These are phyloP conservation scores for Noccaea bulbosa DNA, from an alignment of 345 rosid genomes.

Conservation along the genomic window DNA sequence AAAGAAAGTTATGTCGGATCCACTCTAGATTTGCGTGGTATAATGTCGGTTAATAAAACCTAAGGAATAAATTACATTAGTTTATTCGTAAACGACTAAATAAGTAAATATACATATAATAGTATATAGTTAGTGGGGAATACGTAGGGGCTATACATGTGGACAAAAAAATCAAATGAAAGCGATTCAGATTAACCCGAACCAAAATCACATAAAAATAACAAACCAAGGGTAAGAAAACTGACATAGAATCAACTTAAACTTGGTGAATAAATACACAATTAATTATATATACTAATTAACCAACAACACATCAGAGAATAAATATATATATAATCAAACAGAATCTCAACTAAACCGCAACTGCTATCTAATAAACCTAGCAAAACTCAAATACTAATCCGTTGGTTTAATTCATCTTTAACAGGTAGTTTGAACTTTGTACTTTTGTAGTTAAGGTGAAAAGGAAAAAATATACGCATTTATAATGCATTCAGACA, in stretches of 20 bases:
- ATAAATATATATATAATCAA: neutral
- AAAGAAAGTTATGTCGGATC: conserved; percentile 42
- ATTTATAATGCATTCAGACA: conserved; percentile 8
- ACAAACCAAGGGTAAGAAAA: neutral
- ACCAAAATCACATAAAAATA: neutral
- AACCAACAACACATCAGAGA: neutral
- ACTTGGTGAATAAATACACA: neutral
- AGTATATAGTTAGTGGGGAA: conserved; percentile 23
- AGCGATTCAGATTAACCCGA: conserved; percentile 6
- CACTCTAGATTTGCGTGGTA: conserved; percentile 34
- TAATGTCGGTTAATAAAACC: conserved; percentile 36
- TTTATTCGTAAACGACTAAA: neutral
- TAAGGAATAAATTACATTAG: neutral
- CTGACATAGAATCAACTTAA: conserved; percentile 7
- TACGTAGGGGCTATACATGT: conserved; percentile 24
- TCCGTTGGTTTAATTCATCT: neutral
- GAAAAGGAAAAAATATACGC: neutral
- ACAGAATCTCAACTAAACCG: neutral
- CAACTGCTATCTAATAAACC: neutral
- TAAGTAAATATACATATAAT: neutral
- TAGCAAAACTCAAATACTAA: conserved; percentile 13
- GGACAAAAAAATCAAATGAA: neutral
- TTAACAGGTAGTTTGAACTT: neutral
- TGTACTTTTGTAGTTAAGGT: conserved; percentile 23
- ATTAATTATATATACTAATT: neutral